Evolutionary conservation across 2,329 filamentous ascomycete species (phyloP), one percentile per base, ranked within the genome.

Genomic region (Colletotrichum horii): DNA sequence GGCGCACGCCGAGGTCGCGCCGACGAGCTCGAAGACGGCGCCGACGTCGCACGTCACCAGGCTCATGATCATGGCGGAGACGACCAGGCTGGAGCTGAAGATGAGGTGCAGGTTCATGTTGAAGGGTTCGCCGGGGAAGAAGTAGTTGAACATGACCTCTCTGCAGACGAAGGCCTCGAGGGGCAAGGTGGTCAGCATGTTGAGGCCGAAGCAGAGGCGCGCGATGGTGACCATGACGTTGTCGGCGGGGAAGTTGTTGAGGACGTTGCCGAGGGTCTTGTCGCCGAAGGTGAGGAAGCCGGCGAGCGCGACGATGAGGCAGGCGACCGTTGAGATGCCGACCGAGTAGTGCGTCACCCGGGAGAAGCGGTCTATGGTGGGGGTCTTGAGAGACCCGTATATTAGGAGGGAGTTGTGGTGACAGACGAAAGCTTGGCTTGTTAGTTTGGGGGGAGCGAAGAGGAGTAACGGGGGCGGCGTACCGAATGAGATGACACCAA

Each of bases 401-500:
- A 99, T 99, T 71, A 99, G 90, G 76, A 99, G 93, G 67, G 95
- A 98, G 87, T 99, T 99, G 87, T 99, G 97, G 83, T 99, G 92
- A 83, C 92, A 93, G 78, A 93, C 92, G 77, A 93, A 93, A 66
- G 92, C 92, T 90, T 66, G 15, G 8, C 56, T 19, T 8, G 77
- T 87, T 82, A 88, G 85, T 61, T 12, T 32, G 36, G 22, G 19
- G 19, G 7, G 14, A 30, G 1, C 22, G 24, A 52, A 24, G 30
- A 26, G 15, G 16, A 24, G 24, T 30, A n/a, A 43, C 1, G 30
- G 52, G 55, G 34, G 28, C 61, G 32, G 34, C 64, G 28, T 88
- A 97, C 95, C 96, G 84, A 99, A 99, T 6, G 97, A 98, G 80
- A 99, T 99, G 22, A 99, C 96, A 36, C 97, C 97, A 80, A 99